phyloP scores from a whole-genome alignment of 345 rosid species.

The Carallia brachiata region DNA sequence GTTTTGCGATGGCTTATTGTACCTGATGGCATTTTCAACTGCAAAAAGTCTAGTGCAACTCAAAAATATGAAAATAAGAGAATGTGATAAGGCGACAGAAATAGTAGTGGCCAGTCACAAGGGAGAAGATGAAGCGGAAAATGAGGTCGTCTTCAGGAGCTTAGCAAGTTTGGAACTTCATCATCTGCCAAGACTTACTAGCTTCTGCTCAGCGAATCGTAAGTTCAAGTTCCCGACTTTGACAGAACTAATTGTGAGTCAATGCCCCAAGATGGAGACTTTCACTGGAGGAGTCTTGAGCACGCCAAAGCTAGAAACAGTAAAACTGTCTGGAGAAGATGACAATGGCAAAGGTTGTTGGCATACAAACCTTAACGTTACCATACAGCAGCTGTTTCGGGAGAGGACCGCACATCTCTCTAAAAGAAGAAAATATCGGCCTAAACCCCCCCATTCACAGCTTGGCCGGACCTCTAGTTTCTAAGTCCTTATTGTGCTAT shows the following conservation, averaged over 20 bases:
- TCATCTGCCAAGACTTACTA: background rate
- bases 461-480: too few relatives aligned
- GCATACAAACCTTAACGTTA: conserved; percentile 9
- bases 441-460: too few relatives aligned
- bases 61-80: background rate
- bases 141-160: conserved; percentile 4
- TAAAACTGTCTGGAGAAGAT: background rate
- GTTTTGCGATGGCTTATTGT: background rate
- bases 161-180: background rate
- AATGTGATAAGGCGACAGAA: background rate
- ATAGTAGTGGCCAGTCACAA: background rate
- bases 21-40: background rate
- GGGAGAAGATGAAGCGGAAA: background rate
- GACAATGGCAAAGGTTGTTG: background rate
- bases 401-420: background rate
- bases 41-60: conserved; percentile 1
- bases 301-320: conserved; percentile 3
- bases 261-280: conserved; percentile 4
- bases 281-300: background rate
- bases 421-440: too few relatives aligned
- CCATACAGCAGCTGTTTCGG: background rate
- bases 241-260: background rate
- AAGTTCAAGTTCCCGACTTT: conserved; percentile 8
- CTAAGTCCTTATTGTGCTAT: too few relatives aligned
- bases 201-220: conserved; percentile 5